Conservation (phyloP, 2,329 filamentous ascomycete genomes). For the Ophiostoma piceae region DNA sequence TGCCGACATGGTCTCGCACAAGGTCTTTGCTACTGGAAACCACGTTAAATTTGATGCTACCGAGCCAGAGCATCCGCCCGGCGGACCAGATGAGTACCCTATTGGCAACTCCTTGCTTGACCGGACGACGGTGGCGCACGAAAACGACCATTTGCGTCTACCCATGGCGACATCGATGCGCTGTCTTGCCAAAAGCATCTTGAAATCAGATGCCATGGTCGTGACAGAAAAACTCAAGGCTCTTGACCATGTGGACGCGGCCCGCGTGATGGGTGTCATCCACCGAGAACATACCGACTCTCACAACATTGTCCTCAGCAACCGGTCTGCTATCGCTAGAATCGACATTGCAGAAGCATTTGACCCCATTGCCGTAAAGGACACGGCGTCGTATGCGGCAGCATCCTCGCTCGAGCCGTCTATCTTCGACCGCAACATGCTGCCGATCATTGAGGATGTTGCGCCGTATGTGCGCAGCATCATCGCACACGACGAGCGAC, state of each 20-base stretch:
- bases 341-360: conserved; percentile 55
- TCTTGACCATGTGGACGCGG: conserved; percentile 34
- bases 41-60: conserved; percentile 55
- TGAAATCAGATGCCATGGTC: conserved; percentile 25
- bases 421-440: conserved; percentile 67
- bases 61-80: conserved; percentile 49
- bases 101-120: conserved; percentile 47
- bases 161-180: conserved; percentile 36
- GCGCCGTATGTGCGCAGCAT: conserved; percentile 89
- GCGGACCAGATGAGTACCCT: conserved; percentile 47
- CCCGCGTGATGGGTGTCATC: conserved; percentile 36
- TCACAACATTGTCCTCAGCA: conserved; percentile 33
- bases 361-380: conserved; percentile 49
- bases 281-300: conserved; percentile 36
- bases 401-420: conserved; percentile 54
- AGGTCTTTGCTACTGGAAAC: conserved; percentile 41
- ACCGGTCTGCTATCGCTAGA: conserved; percentile 38
- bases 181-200: conserved; percentile 33
- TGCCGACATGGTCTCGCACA: conserved; percentile 55
- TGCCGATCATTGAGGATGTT: conserved; percentile 66
- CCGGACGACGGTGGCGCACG: conserved; percentile 36
- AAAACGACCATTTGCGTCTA: conserved; percentile 32
- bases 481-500: conserved; percentile 64
- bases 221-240: conserved; percentile 3
- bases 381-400: conserved; percentile 21